A percentile compares a stretch with the other conserved stretches of the same genome.
phyloP scores from a whole-genome alignment of 2,329 filamentous ascomycete genomes.

The Fusarium austroafricanum region DNA sequence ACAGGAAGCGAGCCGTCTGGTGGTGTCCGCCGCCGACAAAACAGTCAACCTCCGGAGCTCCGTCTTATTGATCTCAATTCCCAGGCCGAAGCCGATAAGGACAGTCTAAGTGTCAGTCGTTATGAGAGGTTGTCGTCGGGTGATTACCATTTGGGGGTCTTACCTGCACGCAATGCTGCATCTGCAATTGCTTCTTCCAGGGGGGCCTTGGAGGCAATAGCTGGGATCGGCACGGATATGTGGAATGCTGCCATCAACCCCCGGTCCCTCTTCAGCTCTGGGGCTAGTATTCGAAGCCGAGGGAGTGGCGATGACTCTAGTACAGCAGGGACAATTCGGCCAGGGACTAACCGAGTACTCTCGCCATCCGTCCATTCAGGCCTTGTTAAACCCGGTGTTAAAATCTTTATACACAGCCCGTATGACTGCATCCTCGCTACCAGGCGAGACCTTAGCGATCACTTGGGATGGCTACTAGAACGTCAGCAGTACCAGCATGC shows the following conservation, averaged over 20 bases:
- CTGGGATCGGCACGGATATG: conserved; percentile 78
- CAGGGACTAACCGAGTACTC: conserved; percentile 41
- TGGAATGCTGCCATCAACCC: conserved; percentile 94
- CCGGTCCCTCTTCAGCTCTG: conserved; percentile 86
- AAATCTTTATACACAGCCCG: conserved; percentile 95
- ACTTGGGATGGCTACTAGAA: conserved; percentile 86
- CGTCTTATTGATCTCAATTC: conserved; percentile 90
- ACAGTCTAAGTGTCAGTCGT: conserved; percentile 85
- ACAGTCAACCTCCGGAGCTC: conserved; percentile 87
- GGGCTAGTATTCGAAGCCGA: conserved; percentile 77
- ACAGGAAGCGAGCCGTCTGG: conserved; percentile 69
- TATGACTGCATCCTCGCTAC: conserved; percentile 96
- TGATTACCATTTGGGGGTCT: conserved; percentile 89
- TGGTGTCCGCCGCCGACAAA: conserved; percentile 77
- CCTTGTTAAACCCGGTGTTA: conserved; percentile 66
- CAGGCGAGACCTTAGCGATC: conserved; percentile 86
- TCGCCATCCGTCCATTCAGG: conserved; percentile 62
- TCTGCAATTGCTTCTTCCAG: conserved; percentile 72
- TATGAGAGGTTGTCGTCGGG: conserved; percentile 87
- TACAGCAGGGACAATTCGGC: conserved; percentile 48
- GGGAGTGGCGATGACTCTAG: conserved; percentile 71
- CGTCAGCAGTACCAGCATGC: conserved; percentile 84
- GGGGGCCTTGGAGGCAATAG: conserved; percentile 81
- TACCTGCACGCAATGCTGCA: conserved; percentile 79
- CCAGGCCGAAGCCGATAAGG: conserved; percentile 87